A percentile compares a stretch with the other conserved stretches of the same genome.
Evolutionary conservation across 805 yeast genomes (phyloP).

Genomic region (Teunomyces lycoperdinae): DNA sequence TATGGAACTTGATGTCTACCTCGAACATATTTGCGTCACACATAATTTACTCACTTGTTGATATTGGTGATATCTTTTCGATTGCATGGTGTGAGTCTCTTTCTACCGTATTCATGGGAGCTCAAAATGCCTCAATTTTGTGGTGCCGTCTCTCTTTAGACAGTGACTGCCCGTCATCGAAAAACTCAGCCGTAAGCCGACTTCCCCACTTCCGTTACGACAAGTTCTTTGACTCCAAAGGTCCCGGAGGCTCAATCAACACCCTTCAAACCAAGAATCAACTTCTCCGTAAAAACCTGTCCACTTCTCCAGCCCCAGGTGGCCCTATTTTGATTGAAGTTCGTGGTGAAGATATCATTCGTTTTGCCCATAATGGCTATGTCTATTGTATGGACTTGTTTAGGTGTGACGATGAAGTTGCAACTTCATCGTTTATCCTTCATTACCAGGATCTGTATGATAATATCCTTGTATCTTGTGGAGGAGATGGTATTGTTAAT

Average conservation of each 20-base stretch:
- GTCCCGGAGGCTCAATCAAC: constrained; percentile 65
- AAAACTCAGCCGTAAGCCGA: constrained; percentile 17
- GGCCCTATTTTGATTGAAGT: constrained; percentile 54
- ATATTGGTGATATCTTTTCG: constrained; percentile 92
- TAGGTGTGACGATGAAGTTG: constrained; percentile 16
- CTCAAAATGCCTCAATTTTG: constrained; percentile 86
- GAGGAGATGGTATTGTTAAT: constrained; percentile 89
- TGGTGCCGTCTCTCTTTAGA: constrained; percentile 50
- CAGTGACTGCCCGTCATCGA: neutral
- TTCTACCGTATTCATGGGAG: constrained; percentile 74
- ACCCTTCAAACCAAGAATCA: constrained; percentile 27
- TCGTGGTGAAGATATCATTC: constrained; percentile 59
- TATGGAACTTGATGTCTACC: constrained; percentile 59
- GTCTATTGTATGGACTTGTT: constrained; percentile 63
- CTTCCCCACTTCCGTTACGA: constrained; percentile 64
- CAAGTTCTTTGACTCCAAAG: constrained; percentile 84
- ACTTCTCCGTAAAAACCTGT: constrained; percentile 13
- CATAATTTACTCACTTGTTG: constrained; percentile 78
- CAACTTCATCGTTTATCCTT: neutral
- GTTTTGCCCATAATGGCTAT: constrained; percentile 91
- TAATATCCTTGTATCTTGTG: constrained; percentile 37
- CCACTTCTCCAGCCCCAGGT: constrained; percentile 10
- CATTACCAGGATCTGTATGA: constrained; percentile 14
- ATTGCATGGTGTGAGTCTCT: constrained; percentile 62
- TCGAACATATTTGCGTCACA: constrained; percentile 41